phyloP scores from a whole-genome alignment of 1,284 basidiomycete genomes.

The Sporisorium scitamineum region DNA sequence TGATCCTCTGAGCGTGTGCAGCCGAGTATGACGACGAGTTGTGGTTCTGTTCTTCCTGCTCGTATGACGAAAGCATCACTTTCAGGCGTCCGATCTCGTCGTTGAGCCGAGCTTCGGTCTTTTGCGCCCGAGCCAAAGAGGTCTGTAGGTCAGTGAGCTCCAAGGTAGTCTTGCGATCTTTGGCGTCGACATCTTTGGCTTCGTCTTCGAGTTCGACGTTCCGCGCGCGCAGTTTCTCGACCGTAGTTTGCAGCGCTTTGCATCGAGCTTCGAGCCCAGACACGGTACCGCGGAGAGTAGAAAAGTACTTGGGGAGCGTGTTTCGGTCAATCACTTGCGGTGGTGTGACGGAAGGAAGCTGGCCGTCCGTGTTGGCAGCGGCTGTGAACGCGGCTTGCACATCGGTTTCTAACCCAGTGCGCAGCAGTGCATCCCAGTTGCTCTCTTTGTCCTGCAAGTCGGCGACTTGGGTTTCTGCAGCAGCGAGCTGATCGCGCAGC shows the following conservation, averaged over 20 bases:
- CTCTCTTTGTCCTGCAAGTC: slow-evolving; percentile 52
- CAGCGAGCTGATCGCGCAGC: slow-evolving; percentile 41
- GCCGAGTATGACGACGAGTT: slow-evolving; percentile 51
- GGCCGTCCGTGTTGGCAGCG: slow-evolving; percentile 32
- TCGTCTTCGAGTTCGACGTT: slow-evolving; percentile 45
- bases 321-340: slow-evolving; percentile 33
- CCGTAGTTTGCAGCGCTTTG: slow-evolving; percentile 23
- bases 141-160: slow-evolving; percentile 62
- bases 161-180: slow-evolving; percentile 51
- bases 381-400: slow-evolving; percentile 45
- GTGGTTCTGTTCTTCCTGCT: slow-evolving; percentile 60
- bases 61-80: slow-evolving; percentile 46
- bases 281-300: slow-evolving; percentile 47
- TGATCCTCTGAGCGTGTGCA: slow-evolving; percentile 61
- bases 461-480: slow-evolving; percentile 53
- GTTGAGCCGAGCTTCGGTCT: slow-evolving; percentile 19
- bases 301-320: slow-evolving; percentile 52
- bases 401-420: slow-evolving; percentile 15
- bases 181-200: slow-evolving; percentile 48
- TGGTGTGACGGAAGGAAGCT: slow-evolving; percentile 7
- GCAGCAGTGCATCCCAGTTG: slow-evolving; percentile 39
- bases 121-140: slow-evolving; percentile 15
- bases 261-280: slow-evolving; percentile 48
- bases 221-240: slow-evolving; percentile 44
- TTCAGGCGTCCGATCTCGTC: slow-evolving; percentile 53